Base-by-base conservation (phyloP, 1,139 yeast species). In the Casaregolazyma lundiana region DNA sequence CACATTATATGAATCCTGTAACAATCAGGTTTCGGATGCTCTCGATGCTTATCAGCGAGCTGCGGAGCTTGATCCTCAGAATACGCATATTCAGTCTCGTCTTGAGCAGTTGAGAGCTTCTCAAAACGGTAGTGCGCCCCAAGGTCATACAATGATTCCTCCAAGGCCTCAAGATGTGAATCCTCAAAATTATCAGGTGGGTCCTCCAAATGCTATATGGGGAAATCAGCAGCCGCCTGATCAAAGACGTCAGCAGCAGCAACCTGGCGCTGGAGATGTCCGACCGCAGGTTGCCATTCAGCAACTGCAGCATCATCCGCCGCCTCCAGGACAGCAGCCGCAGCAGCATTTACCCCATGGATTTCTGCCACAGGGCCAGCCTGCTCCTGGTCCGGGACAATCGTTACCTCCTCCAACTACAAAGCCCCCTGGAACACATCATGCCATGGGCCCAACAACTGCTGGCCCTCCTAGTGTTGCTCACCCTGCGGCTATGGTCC, bases 21-120 rank as follows among this genome's bases (percentile, higher is more conserved):
- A 90, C 69, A 90, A 90, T 68, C 98, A 92, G 69, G 78, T 90
- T 51, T 78, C 83, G 53, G 98, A 92, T 64, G 98, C 98, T 1
- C 72, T 92, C 55, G 97, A 92, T 68, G 98, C 98, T 6, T 92
- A 92, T 65, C 84, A 88, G 61, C 94, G 95, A 56, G 98, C 98
- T 5, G 95, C 95, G 46, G 80, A 95, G 50, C 78, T 92, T 57
- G 97, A 92, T 64, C 97, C 98, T 29, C 84, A 81, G 51, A 90
- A 92, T 64, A 89, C 94, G 43, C 97, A 90, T 66, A 92, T 92
- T 60, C 89, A 88, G 68, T 90, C 92, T 43, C 78, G 98, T 57
- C 76, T 92, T 59, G 95, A 89, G 57, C 95, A 89, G 59, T 74
- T 92, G 62, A 79, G 71, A 35, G 81, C 81, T 58, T 80, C 79